Base-by-base conservation (phyloP, 1,284 basidiomycete genomes). In the Ganoderma boninense region DNA sequence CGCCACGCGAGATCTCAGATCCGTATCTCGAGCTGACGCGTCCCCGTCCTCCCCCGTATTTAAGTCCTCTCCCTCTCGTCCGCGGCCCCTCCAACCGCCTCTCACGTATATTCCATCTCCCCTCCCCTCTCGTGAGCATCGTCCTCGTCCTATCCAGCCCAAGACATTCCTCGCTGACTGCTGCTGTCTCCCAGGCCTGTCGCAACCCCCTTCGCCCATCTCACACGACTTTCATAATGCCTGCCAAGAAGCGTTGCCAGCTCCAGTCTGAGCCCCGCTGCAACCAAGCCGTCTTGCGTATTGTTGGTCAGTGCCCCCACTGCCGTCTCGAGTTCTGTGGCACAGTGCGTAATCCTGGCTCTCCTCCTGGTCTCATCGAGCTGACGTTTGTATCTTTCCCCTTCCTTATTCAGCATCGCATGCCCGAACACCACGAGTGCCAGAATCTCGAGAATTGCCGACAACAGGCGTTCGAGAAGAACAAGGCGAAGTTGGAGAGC, bases 221-320 rank as follows among this genome's bases (percentile, higher is more conserved):
- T 71, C 71, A 74, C 78, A 71, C 76, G 76, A 76, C 74, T 75
- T 54, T 54, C 77, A 82, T 73, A 71, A 95, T 95, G 93, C 85
- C 93, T 76, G 85, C 88, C 78, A 95, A 94, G 91, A 94, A 94
- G 81, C 92, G 93, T 78, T 95, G 94, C 85, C 92, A 94, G 81
- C 87, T 91, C 81, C 88, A 89, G 75, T 79, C 87, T 70, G 88
- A 89, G 77, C 84, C 84, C 68, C 90, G 89, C 70, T 95, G 95
- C 85, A 92, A 87, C 77, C 90, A 90, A 75, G 92, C 93, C 13
- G 92, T 88, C 14, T 86, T 95, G 62, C 90, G 93, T 75, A 91
- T 96, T 73, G 92, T 94, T 62, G 95, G 94, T 7, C 88, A 92
- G 75, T 96, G 94, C 78, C 89, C 93, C 49, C 91, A 94, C 77